Percentiles rank a stretch among this genome's conserved stretches.
Evolutionary conservation across 2,329 filamentous ascomycete species (phyloP).

Genomic region (Didymosphaeria variabile): DNA sequence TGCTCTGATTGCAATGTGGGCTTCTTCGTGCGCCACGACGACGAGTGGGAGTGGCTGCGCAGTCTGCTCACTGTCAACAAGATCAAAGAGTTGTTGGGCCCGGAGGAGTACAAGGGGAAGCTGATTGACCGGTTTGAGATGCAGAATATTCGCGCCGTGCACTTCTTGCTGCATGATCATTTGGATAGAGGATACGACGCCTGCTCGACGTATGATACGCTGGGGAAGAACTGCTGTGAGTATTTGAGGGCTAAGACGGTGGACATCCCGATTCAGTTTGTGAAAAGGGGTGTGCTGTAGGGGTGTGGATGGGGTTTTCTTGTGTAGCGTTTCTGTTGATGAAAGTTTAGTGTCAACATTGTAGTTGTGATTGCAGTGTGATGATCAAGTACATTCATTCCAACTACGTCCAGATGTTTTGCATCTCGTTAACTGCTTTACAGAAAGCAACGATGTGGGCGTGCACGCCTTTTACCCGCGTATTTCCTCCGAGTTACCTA

Average conservation of each 20-base stretch:
- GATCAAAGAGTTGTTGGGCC: constrained; percentile 30
- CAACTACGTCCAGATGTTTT: not conserved
- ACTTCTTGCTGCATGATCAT: constrained; percentile 40
- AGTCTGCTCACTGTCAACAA: constrained; percentile 29
- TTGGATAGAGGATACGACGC: constrained; percentile 49
- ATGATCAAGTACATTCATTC: not conserved
- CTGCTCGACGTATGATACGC: constrained; percentile 55
- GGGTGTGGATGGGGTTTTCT: not conserved
- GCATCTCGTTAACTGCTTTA: too few relatives aligned
- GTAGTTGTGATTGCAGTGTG: too few relatives aligned
- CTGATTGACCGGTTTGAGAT: constrained; percentile 30
- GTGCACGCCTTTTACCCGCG: too few relatives aligned
- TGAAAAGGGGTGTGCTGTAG: constrained; percentile 50
- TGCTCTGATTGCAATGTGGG: constrained; percentile 44
- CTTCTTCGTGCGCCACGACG: constrained; percentile 39
- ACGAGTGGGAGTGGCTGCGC: constrained; percentile 39
- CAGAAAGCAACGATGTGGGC: too few relatives aligned
- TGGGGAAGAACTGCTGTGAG: constrained; percentile 59
- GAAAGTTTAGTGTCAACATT: not conserved
- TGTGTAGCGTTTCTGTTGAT: constrained; percentile 7
- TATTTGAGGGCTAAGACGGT: constrained; percentile 58
- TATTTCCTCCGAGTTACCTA: too few relatives aligned
- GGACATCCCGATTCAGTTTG: constrained; percentile 55
- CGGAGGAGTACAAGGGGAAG: constrained; percentile 31
- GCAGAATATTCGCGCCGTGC: constrained; percentile 24